Evolutionary conservation across 139 green algal species (phyloP), one percentile per base, ranked within the genome.

Genomic region (Coelastrella sp.): DNA sequence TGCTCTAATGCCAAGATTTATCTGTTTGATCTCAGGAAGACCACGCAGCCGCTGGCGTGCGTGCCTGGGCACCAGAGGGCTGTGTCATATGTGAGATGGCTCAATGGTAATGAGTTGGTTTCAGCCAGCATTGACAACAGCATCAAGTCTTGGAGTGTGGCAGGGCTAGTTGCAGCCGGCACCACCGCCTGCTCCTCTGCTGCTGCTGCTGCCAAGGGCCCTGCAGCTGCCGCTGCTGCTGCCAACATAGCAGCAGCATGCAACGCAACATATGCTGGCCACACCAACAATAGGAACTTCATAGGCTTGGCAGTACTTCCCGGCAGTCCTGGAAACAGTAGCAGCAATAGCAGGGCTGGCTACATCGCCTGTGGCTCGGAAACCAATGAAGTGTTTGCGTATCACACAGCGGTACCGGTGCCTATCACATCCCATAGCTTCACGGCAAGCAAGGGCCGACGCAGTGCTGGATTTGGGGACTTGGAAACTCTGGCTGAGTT

Each of bases 251-350:
- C 95, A 83, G 60, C 95, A 5, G 73, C 83, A 10, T 81, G 90
- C n/a, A 81, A 65, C 2, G 56, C 90, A 5, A 80, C 66, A 5
- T 98, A 95, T 90, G 73, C 85, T 4, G 98, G 98, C 54, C 98
- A 99, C 91, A 71, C 86, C 64, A 99, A 99, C 73, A 96, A 98
- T 91, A 96, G 97, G 85, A 99, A 99, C 93, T 99, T 99, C 89
- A 98, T 99, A 8, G 98, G 98, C 22, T 92, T 99, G n/a, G 92
- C 91, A 13, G 95, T 95, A 0, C 71, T 79, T 14, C 87, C 87
- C 23, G 86, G 83, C 4, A 68, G 8, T 14, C 83, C 83, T 4
- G 83, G 83, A 0, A 61, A 64, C 32, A 77, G 16, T 64, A 88
- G 54, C 73, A 86, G 95, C 74, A 71, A 58, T 23, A 66, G 73